These are phyloP conservation scores for Kodamaea neixiangensis DNA, from an alignment of 805 yeast species.

Conservation along the genomic window DNA sequence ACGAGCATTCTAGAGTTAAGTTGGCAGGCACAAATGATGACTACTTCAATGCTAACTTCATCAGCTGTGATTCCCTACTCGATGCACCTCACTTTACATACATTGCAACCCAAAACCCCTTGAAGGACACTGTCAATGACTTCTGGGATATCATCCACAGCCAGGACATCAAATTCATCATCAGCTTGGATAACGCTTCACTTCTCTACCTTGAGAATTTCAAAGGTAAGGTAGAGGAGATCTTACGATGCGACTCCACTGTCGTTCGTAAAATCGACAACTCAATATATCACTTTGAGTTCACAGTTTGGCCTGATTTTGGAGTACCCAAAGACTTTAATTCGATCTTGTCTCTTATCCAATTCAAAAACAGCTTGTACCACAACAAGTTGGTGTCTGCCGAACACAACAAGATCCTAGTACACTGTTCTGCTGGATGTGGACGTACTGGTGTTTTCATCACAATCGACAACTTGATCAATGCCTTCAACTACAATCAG, in stretches of 20 bases:
- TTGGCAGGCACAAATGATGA: conserved; percentile 34
- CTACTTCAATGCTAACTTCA: conserved; percentile 49
- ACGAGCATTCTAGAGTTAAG: conserved; percentile 49
- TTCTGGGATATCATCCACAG: conserved; percentile 44
- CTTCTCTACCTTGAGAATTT: conserved; percentile 19
- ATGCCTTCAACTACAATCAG: conserved; percentile 13
- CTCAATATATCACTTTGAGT: conserved; percentile 41
- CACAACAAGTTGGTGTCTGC: conserved; percentile 7
- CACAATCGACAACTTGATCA: conserved; percentile 27
- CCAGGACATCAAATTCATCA: conserved; percentile 35
- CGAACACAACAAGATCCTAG: conserved; percentile 17
- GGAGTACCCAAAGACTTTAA: conserved; percentile 40
- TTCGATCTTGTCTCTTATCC: conserved; percentile 34
- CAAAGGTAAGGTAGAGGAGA: conserved; percentile 7
- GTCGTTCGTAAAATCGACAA: conserved; percentile 14
- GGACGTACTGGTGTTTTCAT: conserved; percentile 33
- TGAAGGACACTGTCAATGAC: conserved; percentile 42
- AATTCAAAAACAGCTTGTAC: conserved; percentile 32
- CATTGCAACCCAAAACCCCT: conserved; percentile 50
- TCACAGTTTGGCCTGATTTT: conserved; percentile 49
- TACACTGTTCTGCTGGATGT: conserved; percentile 34
- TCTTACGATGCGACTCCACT: conserved; percentile 7
- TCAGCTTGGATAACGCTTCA: conserved; percentile 35
- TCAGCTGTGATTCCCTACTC: conserved; percentile 27
- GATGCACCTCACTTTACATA: conserved; percentile 22